Percentiles rank a stretch among this genome's conserved stretches.
Conservation (phyloP, 108 stramenopile species). For the Epithemia pelagica region DNA sequence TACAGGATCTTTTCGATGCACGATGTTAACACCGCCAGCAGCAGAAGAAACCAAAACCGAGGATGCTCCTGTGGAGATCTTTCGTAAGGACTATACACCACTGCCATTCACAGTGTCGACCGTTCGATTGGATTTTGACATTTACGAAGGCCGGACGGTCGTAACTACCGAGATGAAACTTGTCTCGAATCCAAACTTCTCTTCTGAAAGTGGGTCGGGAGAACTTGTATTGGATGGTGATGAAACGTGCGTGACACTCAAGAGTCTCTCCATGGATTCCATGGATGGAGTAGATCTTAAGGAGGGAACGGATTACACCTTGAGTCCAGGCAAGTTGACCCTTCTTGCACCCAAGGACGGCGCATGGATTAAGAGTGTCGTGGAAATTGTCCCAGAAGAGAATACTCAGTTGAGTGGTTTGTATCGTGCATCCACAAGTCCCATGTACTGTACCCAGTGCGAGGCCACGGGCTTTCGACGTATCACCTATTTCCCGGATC, state of each 20-base stretch:
- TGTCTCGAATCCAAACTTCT: conserved; percentile 25
- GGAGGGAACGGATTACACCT: conserved; percentile 43
- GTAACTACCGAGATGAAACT: conserved; percentile 41
- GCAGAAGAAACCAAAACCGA: not conserved
- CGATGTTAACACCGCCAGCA: not conserved
- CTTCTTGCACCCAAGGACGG: conserved; percentile 24
- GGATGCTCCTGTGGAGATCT: conserved; percentile 48
- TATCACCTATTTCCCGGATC: conserved; percentile 92
- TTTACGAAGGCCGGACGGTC: conserved; percentile 57
- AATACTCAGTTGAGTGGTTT: conserved; percentile 90
- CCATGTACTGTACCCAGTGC: conserved; percentile 83
- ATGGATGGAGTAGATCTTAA: conserved; percentile 44
- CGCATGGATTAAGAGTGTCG: conserved; percentile 43
- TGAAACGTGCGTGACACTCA: conserved; percentile 44
- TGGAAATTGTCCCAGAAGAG: conserved; percentile 73
- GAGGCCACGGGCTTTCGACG: conserved; percentile 84
- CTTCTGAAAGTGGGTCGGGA: conserved; percentile 53
- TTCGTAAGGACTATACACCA: conserved; percentile 60
- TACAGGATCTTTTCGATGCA: no score
- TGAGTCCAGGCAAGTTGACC: conserved; percentile 45
- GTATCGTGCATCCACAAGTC: conserved; percentile 62
- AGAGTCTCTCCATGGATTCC: conserved; percentile 23
- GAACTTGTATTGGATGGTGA: conserved; percentile 86
- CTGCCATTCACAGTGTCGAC: conserved; percentile 44
- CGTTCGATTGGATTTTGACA: conserved; percentile 66